These are phyloP conservation scores for Massarina eburnea DNA, from an alignment of 2,329 filamentous ascomycete species.

Conservation along the genomic window DNA sequence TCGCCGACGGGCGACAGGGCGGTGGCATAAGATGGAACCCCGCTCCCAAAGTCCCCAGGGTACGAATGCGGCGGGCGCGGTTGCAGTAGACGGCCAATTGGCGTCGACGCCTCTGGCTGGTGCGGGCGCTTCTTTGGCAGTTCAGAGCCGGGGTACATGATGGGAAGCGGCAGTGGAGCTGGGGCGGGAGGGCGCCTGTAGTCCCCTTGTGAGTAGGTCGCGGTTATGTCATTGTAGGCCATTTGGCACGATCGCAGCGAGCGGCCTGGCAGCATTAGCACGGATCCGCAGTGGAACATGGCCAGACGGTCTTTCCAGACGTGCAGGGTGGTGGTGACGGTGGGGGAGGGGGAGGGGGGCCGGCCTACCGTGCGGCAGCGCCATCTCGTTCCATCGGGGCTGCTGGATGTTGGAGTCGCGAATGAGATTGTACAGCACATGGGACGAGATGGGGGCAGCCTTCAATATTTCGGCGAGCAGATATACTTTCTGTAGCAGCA, in stretches of 20 bases:
- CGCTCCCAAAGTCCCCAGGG: conserved; percentile 31
- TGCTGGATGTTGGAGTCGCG: conserved; percentile 46
- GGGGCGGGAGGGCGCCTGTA: conserved; percentile 35
- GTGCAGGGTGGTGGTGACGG: background rate
- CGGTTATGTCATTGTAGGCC: conserved; percentile 35
- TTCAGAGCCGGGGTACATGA: conserved; percentile 36
- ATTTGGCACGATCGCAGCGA: conserved; percentile 41
- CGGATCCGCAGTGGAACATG: conserved; percentile 3
- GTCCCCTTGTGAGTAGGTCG: conserved; percentile 25
- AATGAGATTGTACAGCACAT: conserved; percentile 48
- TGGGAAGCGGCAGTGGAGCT: conserved; percentile 32
- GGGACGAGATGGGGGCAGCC: conserved; percentile 46
- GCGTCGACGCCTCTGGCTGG: conserved; percentile 32
- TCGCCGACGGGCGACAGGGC: conserved; percentile 33
- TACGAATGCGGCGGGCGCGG: conserved; percentile 46
- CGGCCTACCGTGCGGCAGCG: conserved; percentile 52
- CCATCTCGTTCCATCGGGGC: conserved; percentile 53
- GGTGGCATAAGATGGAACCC: conserved; percentile 31
- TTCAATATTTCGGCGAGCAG: conserved; percentile 58
- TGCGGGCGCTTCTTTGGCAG: conserved; percentile 39
- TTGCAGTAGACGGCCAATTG: conserved; percentile 48
- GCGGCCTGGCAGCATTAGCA: conserved; percentile 27
- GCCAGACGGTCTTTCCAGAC: background rate
- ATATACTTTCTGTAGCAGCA: conserved; percentile 32
- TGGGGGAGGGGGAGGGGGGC: conserved; percentile 1